Base-by-base conservation (phyloP, 179 eudicot species). In the Vitellaria paradoxa region DNA sequence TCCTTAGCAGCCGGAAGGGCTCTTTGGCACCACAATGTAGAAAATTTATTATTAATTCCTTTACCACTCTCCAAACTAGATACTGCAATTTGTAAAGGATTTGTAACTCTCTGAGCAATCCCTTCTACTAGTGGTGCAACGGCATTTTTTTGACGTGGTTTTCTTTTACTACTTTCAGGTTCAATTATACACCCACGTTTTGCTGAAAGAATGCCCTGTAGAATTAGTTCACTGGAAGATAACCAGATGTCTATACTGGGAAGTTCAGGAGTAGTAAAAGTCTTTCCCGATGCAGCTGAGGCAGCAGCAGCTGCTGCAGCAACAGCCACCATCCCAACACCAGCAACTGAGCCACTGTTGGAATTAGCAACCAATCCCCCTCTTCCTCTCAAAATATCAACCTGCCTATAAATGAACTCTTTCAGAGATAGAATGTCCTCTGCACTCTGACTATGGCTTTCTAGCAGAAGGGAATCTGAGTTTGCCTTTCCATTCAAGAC, bases 231-330 rank as follows among this genome's bases (percentile, higher is more conserved):
- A 82, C 93, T 85, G 14, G 95, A 90, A 83, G 95, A 84, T 71
- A 89, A 83, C 99, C 99, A 95, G 37, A 72, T 81, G 50, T 87
- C 95, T 37, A 90, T 81, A 81, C 85, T 88, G 23, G 99, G 98
- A 78, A 95, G 97, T 73, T 93, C 97, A 47, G 98, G 99, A 75
- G 88, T 79, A 75, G 80, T 83, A 68, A 83, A 59, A 67, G 86
- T 71, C 82, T 89, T 93, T 68, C 93, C 91, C 68, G 97, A 90
- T 77, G 93, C 77, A 81, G 87, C 88, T 59, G 96, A 91, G 65
- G 91, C 98, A 0, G 98, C 97, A 52, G 98, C 98, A 0, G 94
- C 97, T 0, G 97, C 97, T 7, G 97, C 98, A 0, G 98, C 98
- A 72, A 89, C 98, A 66, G 93, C 98, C 81, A 87, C 92, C 93